Base-by-base conservation (phyloP, 768 basidiomycete genomes). In the Suillus plorans region DNA sequence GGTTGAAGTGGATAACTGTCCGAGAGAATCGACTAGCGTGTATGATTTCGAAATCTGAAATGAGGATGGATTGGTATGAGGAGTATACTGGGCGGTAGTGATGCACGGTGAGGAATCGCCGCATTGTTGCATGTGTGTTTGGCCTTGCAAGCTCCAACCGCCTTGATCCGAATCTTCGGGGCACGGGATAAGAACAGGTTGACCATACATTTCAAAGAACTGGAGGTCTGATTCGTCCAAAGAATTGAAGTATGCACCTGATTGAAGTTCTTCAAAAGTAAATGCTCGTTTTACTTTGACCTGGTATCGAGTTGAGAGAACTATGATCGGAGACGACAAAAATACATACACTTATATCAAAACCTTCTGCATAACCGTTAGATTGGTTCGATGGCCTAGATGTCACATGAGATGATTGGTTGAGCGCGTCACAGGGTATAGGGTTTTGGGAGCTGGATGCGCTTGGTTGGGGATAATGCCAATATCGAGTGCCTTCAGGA, bases 261-360 rank as follows among this genome's bases (percentile, higher is more conserved):
- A 76, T 57, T 76, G 76, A 25, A 76, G 72, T 62, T 76, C 76
- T 58, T 76, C 75, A 58, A 78, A 76, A 1, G 75, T 70, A 47
- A 76, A 76, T 45, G 75, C 67, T 14, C 75, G 75, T 36, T 72
- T 75, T 0, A 74, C 74, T 3, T 68, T 74, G 56, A 31, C 31
- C 31, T 31, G 31, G 31, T 5, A 31, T 49, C 45, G 5, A 47
- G 14, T 61, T 65, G 65, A 57, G 20, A 47, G 31, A 42, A 25
- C 0, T 56, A 39, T n/a, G 61, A 25, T 55, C 53, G 31, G 20
- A n/a, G n/a, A 12, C 28, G 37, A 59, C 8, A 0, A 25, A 39
- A 37, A 45, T 39, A 63, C 63, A 25, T 25, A 70, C 75, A 61
- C 70, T 67, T 1, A 76, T 70, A 62, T 72, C 67, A 60, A 75